Conservation (phyloP, 2,329 filamentous ascomycete genomes). For the Neurospora sp. region DNA sequence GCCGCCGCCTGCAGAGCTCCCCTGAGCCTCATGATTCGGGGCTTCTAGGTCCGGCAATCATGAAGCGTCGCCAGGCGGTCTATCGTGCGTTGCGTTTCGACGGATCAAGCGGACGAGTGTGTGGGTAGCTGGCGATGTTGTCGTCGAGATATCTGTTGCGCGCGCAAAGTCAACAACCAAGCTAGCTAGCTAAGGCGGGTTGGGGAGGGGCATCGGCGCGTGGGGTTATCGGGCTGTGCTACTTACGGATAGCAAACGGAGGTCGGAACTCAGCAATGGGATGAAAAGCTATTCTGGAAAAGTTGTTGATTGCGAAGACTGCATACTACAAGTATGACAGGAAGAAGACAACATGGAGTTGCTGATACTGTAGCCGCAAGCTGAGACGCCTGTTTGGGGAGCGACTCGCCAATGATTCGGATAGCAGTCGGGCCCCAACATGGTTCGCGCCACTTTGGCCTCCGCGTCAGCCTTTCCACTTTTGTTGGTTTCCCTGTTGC, state of each 20-base stretch:
- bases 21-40: slow-evolving; percentile 45
- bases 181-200: background rate
- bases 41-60: slow-evolving; percentile 26
- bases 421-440: background rate
- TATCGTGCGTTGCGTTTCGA: background rate
- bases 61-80: slow-evolving; percentile 25
- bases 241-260: background rate
- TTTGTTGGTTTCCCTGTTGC: background rate
- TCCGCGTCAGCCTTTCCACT: background rate
- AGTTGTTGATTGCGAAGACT: background rate
- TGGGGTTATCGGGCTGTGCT: background rate
- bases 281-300: background rate
- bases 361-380: slow-evolving; percentile 2
- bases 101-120: background rate
- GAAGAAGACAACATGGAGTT: background rate
- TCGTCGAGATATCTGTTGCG: background rate
- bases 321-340: background rate
- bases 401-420: slow-evolving; percentile 8
- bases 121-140: background rate
- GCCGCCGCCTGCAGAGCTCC: slow-evolving; percentile 35
- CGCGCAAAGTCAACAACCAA: background rate
- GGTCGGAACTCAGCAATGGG: background rate
- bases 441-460: background rate
- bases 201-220: background rate
- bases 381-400: slow-evolving; percentile 8